Evolutionary conservation across 306 rosid genomes (phyloP), one percentile per base, ranked within the genome.

Genomic region (Gynostemma pentaphyllum): DNA sequence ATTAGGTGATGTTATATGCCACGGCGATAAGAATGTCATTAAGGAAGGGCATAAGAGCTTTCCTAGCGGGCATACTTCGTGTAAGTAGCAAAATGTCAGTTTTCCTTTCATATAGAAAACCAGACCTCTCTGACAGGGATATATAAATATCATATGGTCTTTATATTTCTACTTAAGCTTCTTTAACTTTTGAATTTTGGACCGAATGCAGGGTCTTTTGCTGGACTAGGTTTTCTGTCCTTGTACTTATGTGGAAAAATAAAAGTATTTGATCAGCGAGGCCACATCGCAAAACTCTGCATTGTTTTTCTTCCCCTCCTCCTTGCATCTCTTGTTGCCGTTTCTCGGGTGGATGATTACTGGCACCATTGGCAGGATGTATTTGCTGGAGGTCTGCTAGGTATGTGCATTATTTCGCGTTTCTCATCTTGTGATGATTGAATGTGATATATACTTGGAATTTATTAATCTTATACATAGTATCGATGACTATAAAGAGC

Each of bases 301-400:
- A 54, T 90, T 52, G 78, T 81, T 66, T 72, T 90, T 52, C 68
- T 82, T 16, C 97, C 97, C 32, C 72, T 90, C 70, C 90, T 90
- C n/a, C 4, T 75, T 59, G 97, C 95, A 29, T 71, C 94, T 29
- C 97, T 90, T n/a, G 95, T 90, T 16, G 97, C 80, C 39, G 44
- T 90, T 71, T 90, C 97, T 67, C 80, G 83, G 59, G 82, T 90
- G 32, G 95, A 90, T 70, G 97, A 90, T 76, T 90, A 90, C 65
- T 85, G 97, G 97, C 97, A 90, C 77, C 97, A 90, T 69, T 90
- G 97, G 95, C 79, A 83, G 69, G 97, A 89, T 10, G 97, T 89
- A 64, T 82, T 89, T 77, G 92, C 86, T 2, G 97, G 97, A 80
- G 89, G 88, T 19, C 82, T 90, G 50, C 49, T 87, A 47, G 97